A percentile compares a stretch with the other conserved stretches of the same genome.
Conservation (phyloP, 306 rosid species). For the Mimosa bimucronata region DNA sequence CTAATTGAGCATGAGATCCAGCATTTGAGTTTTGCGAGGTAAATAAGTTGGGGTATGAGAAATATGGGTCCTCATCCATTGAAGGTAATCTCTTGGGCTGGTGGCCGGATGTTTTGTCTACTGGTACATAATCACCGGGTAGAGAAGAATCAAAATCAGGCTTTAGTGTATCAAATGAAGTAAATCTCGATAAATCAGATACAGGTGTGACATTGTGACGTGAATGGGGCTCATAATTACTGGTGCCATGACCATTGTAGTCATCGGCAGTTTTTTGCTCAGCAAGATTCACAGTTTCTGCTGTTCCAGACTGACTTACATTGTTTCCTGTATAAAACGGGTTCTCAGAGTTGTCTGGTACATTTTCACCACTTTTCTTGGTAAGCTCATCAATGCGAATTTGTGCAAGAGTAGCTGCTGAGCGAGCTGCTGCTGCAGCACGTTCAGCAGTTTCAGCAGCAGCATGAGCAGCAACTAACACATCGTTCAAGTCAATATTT, state of each 20-base stretch:
- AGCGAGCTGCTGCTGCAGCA: conserved; percentile 95
- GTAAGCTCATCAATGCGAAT: conserved; percentile 75
- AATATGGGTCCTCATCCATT: conserved; percentile 81
- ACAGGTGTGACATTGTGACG: conserved; percentile 39
- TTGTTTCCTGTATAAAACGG: conserved; percentile 55
- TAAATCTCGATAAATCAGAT: conserved; percentile 48
- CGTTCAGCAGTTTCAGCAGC: conserved; percentile 96
- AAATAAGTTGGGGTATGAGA: conserved; percentile 85
- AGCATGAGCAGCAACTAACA: conserved; percentile 89
- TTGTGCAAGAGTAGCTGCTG: conserved; percentile 92
- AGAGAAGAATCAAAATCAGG: conserved; percentile 51
- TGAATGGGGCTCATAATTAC: conserved; percentile 41
- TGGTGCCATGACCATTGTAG: conserved; percentile 25
- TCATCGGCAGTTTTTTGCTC: conserved; percentile 36
- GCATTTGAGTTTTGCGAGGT: conserved; percentile 60
- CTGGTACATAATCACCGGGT: conserved; percentile 42
- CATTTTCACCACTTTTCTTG: conserved; percentile 57
- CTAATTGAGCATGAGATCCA: conserved; percentile 61
- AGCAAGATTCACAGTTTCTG: conserved; percentile 41
- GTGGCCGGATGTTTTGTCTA: conserved; percentile 47
- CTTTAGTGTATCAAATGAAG: conserved; percentile 50
- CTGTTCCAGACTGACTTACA: conserved; percentile 38
- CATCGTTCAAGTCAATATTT: conserved; percentile 76
- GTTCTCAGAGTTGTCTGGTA: conserved; percentile 57
- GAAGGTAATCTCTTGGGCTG: conserved; percentile 79